These are phyloP conservation scores for Boletus huronensis DNA, from an alignment of 768 basidiomycete species.

Conservation along the genomic window DNA sequence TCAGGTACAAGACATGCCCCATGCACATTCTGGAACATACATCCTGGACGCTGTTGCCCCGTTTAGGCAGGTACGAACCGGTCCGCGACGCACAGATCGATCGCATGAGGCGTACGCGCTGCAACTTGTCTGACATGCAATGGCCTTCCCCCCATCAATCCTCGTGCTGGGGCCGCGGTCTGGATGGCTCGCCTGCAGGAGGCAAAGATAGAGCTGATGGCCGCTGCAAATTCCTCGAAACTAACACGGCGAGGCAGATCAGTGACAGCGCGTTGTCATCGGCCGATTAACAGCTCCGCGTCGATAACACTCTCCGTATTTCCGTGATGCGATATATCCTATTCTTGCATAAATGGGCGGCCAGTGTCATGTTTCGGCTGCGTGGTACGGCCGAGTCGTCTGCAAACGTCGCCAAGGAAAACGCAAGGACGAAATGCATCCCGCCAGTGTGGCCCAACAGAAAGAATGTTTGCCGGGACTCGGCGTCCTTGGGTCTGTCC, in stretches of 20 bases:
- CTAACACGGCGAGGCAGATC: not conserved
- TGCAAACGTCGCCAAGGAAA: too few species aligned
- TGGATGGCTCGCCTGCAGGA: not conserved
- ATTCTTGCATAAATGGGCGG: not conserved
- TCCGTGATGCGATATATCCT: not conserved
- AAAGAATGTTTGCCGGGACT: not conserved
- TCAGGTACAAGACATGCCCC: slow-evolving; percentile 1
- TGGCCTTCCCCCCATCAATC: not conserved
- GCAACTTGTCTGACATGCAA: not conserved
- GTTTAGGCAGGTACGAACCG: not conserved
- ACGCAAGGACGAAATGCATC: too few species aligned
- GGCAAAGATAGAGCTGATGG: not conserved
- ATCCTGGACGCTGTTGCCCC: not conserved
- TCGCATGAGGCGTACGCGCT: slow-evolving; percentile 7
- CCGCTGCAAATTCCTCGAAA: not conserved
- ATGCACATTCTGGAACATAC: not conserved
- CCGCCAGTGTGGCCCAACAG: too few species aligned
- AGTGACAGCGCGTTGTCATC: not conserved
- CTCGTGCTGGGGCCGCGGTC: not conserved
- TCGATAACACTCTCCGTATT: not conserved
- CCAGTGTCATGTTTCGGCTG: not conserved
- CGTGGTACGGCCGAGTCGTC: not conserved
- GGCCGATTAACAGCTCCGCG: not conserved
- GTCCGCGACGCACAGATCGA: not conserved
- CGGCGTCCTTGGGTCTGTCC: not conserved